Base-by-base conservation (phyloP, 2,329 filamentous ascomycete species). In the Trichoderma semiorbis region DNA sequence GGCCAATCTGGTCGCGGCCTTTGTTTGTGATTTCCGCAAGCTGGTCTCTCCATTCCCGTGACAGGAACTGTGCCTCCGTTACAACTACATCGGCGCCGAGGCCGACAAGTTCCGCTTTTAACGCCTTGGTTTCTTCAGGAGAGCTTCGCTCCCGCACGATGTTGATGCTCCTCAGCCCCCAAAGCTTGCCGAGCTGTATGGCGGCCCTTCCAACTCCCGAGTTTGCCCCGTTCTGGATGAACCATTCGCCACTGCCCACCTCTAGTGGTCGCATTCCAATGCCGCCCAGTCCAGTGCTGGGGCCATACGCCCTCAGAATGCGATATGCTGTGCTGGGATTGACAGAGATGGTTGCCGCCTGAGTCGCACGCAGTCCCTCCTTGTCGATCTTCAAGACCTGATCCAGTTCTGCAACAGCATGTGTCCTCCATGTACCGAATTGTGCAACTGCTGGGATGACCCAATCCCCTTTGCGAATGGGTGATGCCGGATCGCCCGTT, bases 181-280 rank as follows among this genome's bases (percentile, higher is more conserved):
- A 98, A 68, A 94, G 86, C 76, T 84, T 87, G 2, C 89, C 95
- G 1, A 99, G 85, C 83, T 99, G 96, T 75, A 98, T 96, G 12
- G 94, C 95, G 3, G 95, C 93, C 50, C 96, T 86, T 1, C 96
- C 96, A 18, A 99, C 96, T 12, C 94, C 96, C 55, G 91, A 94
- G 82, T 99, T 99, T 50, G 95, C 96, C 8, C 95, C 96, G 80
- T 99, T 99, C 83, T 99, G 96, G 61, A 99, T 90, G 79, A 98
- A 93, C 95, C 95, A 99, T 71, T 97, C 92, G 69, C 95, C 84
- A 71, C 85, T 85, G 64, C 84, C 85, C 26, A 82, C 77, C 61
- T 82, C 80, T 64, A 85, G 85, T 12, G 83, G 79, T 10, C 78
- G 77, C 78, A 87, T 85, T 70, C 83, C 84, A 63, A 87, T 83